Evolutionary conservation across 108 stramenopile genomes (phyloP).

Genomic region (Epithemia pelagica): DNA sequence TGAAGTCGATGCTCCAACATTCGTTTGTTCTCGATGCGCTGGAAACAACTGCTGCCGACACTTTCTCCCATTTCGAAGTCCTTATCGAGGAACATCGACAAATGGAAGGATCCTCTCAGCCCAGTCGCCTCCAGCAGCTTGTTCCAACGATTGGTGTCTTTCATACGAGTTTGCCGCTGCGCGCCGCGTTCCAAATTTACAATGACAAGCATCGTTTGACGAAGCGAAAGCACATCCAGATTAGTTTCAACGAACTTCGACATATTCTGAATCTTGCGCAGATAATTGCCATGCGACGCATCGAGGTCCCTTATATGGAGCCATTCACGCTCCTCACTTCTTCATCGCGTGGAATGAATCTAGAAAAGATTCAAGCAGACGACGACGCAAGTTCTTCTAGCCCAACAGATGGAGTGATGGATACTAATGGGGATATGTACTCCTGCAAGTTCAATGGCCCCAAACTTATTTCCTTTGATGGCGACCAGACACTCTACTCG

Average conservation of each 20-base stretch:
- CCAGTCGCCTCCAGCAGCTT: slow-evolving; percentile 45
- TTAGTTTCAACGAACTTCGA: slow-evolving; percentile 85
- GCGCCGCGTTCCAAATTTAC: slow-evolving; percentile 73
- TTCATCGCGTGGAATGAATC: neutral
- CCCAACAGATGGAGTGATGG: neutral
- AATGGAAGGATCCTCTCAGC: slow-evolving; percentile 12
- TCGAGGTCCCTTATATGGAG: neutral
- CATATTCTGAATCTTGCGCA: slow-evolving; percentile 90
- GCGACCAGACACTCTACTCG: slow-evolving; percentile 86
- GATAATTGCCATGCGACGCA: slow-evolving; percentile 70
- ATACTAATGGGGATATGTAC: neutral
- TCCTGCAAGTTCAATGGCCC: slow-evolving; percentile 36
- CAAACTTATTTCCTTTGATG: slow-evolving; percentile 85
- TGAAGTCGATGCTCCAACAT: slow-evolving; percentile 90
- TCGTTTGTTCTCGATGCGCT: slow-evolving; percentile 82
- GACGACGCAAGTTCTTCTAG: slow-evolving; percentile 1
- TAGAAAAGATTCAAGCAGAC: neutral
- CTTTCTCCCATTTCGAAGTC: slow-evolving; percentile 83
- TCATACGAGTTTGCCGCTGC: slow-evolving; percentile 75
- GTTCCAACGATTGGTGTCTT: slow-evolving; percentile 87
- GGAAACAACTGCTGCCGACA: slow-evolving; percentile 76
- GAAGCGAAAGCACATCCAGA: slow-evolving; percentile 71
- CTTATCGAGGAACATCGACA: slow-evolving; percentile 83
- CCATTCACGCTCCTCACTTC: neutral
- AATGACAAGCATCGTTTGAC: slow-evolving; percentile 80